Base-by-base conservation (phyloP, 345 rosid genomes). In the Euphorbia tirucalli region DNA sequence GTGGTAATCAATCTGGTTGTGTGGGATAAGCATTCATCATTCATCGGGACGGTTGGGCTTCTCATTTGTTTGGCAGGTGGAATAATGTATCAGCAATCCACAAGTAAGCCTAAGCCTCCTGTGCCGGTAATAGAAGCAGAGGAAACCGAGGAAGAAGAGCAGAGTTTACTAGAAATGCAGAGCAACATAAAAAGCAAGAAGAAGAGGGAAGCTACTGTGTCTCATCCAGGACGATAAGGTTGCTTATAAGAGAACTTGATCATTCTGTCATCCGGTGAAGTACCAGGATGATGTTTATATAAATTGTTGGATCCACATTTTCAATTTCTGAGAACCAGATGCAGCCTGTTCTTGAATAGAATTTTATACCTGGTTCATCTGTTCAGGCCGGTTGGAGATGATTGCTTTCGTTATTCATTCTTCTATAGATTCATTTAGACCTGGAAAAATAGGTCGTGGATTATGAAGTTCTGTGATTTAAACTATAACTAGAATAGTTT, bases 11-110 rank as follows among this genome's bases (percentile, higher is more conserved):
- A 95, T 83, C 74, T 89, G 68, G 62, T 89, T 15, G 81, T 95
- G 11, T 95, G 99, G 99, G 99, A 95, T 83, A 92, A 92, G 72
- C 99, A 95, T 82, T 90, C 98, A 1, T 86, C 89, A 30, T 69
- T 85, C 56, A 80, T 88, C 21, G 98, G 99, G 21, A 95, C 99
- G 0, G 74, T 88, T 28, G 99, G 98, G 31, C 88, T 95, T 48
- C 83, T 95, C 85, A 84, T 95, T 68, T 92, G 99, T 80, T 90
- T 95, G 93, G 14, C 80, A 28, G 98, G 99, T 44, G 99, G 99
- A 13, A 79, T 92, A 65, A 75, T 95, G 91, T 95, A 95, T 81
- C 98, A 92, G 78, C 97, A 88, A 82, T 87, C 94, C 61, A 84
- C 96, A 0, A 79, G 84, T 79, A 85, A 87, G 82, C 93, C 97